Conservation (phyloP, 208 protist genomes). For the Crithidia acanthocephali region DNA sequence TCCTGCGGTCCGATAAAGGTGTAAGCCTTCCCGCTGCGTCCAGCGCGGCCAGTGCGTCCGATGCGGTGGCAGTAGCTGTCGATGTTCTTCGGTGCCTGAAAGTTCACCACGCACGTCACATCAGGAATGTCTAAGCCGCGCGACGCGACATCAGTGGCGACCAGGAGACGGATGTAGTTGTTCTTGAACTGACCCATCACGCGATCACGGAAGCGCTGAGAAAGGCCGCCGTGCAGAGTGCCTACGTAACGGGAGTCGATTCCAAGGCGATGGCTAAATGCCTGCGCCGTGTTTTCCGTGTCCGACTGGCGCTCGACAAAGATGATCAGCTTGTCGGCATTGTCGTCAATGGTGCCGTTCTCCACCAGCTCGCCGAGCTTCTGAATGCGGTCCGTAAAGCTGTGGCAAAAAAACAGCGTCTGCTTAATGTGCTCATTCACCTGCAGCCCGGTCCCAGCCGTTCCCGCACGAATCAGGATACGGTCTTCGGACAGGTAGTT, state of each 20-base stretch:
- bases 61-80: constrained; percentile 97
- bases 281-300: constrained; percentile 67
- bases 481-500: constrained; percentile 87
- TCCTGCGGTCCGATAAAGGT: constrained; percentile 81
- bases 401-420: constrained; percentile 63
- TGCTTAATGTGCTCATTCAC: constrained; percentile 90
- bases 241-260: constrained; percentile 79
- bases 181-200: constrained; percentile 93
- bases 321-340: constrained; percentile 88
- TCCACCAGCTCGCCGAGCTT: constrained; percentile 75
- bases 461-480: constrained; percentile 87
- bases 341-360: constrained; percentile 84
- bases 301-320: constrained; percentile 93
- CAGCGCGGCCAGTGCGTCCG: constrained; percentile 94
- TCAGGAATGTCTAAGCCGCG: constrained; percentile 95
- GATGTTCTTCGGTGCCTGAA: constrained; percentile 90
- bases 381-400: constrained; percentile 66
- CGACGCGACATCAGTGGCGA: constrained; percentile 95
- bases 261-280: constrained; percentile 67
- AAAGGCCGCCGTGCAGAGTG: constrained; percentile 95
- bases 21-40: constrained; percentile 79
- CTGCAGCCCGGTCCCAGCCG: constrained; percentile 78
- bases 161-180: constrained; percentile 85
- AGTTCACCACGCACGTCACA: constrained; percentile 95
- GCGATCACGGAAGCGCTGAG: constrained; percentile 88